phyloP scores from a whole-genome alignment of 2,329 filamentous ascomycete species.

The Colletotrichum incanum region DNA sequence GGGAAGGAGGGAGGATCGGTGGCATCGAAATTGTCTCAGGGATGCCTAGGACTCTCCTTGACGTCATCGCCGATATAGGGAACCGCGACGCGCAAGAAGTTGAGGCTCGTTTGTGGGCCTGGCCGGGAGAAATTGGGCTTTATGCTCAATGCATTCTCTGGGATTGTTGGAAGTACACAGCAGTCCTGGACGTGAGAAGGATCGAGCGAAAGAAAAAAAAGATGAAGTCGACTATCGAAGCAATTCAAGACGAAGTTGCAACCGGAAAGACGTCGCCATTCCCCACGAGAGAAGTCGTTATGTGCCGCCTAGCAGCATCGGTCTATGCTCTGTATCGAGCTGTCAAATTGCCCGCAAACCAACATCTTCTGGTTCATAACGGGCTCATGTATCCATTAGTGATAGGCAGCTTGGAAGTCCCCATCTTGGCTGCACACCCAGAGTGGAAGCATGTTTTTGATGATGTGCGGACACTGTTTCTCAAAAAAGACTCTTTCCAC shows the following conservation, averaged over 20 bases:
- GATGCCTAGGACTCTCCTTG: slow-evolving; percentile 48
- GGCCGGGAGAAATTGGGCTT: slow-evolving; percentile 48
- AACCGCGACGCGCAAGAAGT: slow-evolving; percentile 28
- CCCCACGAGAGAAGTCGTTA: slow-evolving; percentile 44
- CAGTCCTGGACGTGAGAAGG: slow-evolving; percentile 46
- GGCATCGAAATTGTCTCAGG: slow-evolving; percentile 51
- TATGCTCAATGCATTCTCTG: slow-evolving; percentile 50
- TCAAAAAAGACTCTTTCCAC: slow-evolving; percentile 26
- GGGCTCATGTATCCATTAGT: slow-evolving; percentile 49
- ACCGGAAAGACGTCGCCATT: not conserved
- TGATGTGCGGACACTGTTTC: slow-evolving; percentile 25
- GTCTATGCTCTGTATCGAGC: slow-evolving; percentile 47
- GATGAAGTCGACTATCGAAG: not conserved
- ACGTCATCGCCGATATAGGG: slow-evolving; percentile 46
- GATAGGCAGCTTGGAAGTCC: slow-evolving; percentile 48
- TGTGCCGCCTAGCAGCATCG: slow-evolving; percentile 47
- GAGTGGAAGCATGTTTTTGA: slow-evolving; percentile 43
- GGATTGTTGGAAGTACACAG: slow-evolving; percentile 49
- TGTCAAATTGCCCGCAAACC: slow-evolving; percentile 41
- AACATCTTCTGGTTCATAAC: slow-evolving; percentile 46
- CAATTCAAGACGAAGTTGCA: not conserved
- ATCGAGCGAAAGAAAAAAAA: not conserved
- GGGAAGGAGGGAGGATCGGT: slow-evolving; percentile 27
- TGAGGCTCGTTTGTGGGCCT: slow-evolving; percentile 44
- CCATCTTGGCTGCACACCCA: slow-evolving; percentile 37